Percentiles rank a stretch among this genome's conserved stretches.
These are phyloP conservation scores for Diaporthe sp. DNA, from an alignment of 2,329 filamentous ascomycete species.

Conservation along the genomic window DNA sequence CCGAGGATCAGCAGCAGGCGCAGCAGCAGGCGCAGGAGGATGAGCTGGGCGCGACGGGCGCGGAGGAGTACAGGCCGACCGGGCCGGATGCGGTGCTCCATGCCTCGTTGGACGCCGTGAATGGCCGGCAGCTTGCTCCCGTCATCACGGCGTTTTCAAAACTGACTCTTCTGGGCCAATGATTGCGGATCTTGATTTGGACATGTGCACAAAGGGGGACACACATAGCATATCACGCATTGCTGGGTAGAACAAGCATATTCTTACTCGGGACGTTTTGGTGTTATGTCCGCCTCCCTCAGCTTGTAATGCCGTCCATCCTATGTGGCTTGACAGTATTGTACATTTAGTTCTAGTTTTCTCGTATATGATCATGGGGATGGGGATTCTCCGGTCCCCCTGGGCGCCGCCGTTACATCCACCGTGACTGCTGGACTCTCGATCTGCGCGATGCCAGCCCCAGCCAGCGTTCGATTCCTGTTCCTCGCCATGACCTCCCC, in stretches of 20 bases:
- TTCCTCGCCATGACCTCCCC: slow-evolving; percentile 73
- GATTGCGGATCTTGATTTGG: neutral
- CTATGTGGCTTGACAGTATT: neutral
- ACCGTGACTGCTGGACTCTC: slow-evolving; percentile 4
- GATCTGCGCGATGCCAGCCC: slow-evolving; percentile 7
- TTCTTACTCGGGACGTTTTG: neutral
- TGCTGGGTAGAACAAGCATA: neutral
- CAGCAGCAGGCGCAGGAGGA: slow-evolving; percentile 44
- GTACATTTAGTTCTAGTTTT: neutral
- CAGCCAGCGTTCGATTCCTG: slow-evolving; percentile 57
- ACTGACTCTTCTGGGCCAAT: slow-evolving; percentile 64
- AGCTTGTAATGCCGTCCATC: neutral
- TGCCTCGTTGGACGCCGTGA: slow-evolving; percentile 63
- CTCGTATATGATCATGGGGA: slow-evolving; percentile 28
- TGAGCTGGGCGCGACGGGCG: slow-evolving; percentile 42
- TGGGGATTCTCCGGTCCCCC: slow-evolving; percentile 11
- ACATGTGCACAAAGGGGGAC: neutral
- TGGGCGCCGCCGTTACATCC: neutral
- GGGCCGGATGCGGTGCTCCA: slow-evolving; percentile 67
- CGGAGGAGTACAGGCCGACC: slow-evolving; percentile 52
- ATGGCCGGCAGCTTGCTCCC: slow-evolving; percentile 62
- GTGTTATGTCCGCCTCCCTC: neutral
- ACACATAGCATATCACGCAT: slow-evolving; percentile 9
- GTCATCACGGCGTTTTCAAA: slow-evolving; percentile 64
- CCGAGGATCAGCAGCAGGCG: slow-evolving; percentile 43